Base-by-base conservation (phyloP, 2,329 filamentous ascomycete genomes). In the Hypoxylon sp. region DNA sequence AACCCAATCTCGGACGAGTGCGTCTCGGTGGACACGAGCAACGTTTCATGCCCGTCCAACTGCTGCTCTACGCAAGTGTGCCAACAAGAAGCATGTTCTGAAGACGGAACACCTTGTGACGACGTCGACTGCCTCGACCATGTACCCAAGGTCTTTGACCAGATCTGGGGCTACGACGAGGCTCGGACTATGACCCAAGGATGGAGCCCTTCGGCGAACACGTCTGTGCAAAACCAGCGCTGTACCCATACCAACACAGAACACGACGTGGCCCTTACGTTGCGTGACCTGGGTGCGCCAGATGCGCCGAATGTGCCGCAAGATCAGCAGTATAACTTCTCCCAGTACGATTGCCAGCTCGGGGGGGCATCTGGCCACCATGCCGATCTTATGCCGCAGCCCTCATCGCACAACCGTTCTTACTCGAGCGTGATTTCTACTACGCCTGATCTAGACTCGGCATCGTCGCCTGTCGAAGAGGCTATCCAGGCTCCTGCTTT, bases 221-320 rank as follows among this genome's bases (percentile, higher is more conserved):
- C 59, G 8, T 10, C 26, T 6, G n/a, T 49, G 23, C 48, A 61
- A 29, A 40, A 61, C 35, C 53, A 59, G 17, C 38, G 48, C 3
- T 64, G 61, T 18, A 61, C 56, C 27, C 53, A 60, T 53, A 50
- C 48, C 37, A 38, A 69, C 33, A 66, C 69, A 5, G 71, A 73
- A 31, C 71, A 73, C 29, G 64, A 68, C 37, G 70, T 68, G 37
- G 70, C 70, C 8, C 58, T 62, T 17, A 69, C 70, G 2, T 48
- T 73, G 20, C 62, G 66, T 23, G 60, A 71, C 42, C 48, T 73
- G 23, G 62, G 65, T 27, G 66, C 61, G 3, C 69, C 69, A 3
- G 65, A 48, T 21, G 48, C 58, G 35, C 33, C 58, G 9, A 48
- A 55, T 37, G 7, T 43, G 5, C 45, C 27, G 11, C 58, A 53